Base-by-base conservation (phyloP, 2,329 filamentous ascomycete genomes). In the Clonostachys rosea region DNA sequence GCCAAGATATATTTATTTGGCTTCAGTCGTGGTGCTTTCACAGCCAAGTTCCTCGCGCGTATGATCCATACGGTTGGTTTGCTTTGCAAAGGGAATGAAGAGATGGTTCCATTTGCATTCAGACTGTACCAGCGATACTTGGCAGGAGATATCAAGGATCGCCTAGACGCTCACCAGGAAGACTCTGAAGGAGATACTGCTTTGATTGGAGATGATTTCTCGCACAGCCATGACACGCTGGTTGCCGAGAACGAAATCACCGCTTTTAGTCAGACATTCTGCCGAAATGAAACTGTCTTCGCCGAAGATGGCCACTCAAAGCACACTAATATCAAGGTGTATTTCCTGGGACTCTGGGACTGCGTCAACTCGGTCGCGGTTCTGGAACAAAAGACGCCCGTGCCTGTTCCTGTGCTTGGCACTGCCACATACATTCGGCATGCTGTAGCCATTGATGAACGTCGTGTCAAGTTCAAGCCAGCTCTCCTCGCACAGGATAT, bases 21-120 rank as follows among this genome's bases (percentile, higher is more conserved):
- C 1, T 90, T 89, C 66, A 86, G 81, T 41, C 78, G 86, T 17
- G 86, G 86, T n/a, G 78, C 85, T 2, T 89, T 89, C 56, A 86
- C 87, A 36, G 86, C 86, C 1, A 79, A 85, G 3, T 89, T 89
- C 56, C 67, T 90, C 1, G 87, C 89, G 1, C 88, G 94, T 59
- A 92, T 92, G 89, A 75, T 94, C 8, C 87, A 94, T 57, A 84
- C 88, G 54, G 83, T 94, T 46, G 89, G 90, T 1, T 73, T 95
- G 0, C 73, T 95, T 14, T 86, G 84, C 14, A 84, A 87, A 45
- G 88, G 89, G 11, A 95, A 95, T 55, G 87, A 95, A 59, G 89
- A 94, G 55, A 86, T 78, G 74, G 69, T 78, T 2, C 67, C 66
- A 1, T 79, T 79, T 45, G 75, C 70, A 6, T 78, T 65, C 47